These are phyloP conservation scores for Aspergillus puulaauensis DNA, from an alignment of 2,329 filamentous ascomycete species.

Conservation along the genomic window DNA sequence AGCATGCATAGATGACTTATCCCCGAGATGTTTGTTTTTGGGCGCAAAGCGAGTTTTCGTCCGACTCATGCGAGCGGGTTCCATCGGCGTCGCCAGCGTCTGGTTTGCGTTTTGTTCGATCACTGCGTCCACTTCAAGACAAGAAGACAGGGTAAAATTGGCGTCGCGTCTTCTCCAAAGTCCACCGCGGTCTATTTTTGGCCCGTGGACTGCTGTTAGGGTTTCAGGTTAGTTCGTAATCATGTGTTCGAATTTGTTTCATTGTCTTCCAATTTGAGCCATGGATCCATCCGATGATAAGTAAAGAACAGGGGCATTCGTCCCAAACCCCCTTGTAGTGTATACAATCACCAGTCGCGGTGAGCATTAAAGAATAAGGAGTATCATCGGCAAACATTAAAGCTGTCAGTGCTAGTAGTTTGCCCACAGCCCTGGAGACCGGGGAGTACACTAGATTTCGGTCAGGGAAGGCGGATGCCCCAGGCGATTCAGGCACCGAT, in stretches of 20 bases:
- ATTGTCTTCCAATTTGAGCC: not conserved
- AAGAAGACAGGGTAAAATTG: conserved; percentile 9
- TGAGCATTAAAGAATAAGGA: not conserved
- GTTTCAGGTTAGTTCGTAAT: conserved; percentile 3
- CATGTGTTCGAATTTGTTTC: conserved; percentile 6
- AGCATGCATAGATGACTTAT: conserved; percentile 27
- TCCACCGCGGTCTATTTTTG: not conserved
- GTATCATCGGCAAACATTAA: not conserved
- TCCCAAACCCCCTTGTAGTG: not conserved
- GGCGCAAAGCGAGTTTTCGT: conserved; percentile 17
- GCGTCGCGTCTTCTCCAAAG: conserved; percentile 9
- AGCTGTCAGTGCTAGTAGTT: not conserved
- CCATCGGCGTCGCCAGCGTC: conserved; percentile 5
- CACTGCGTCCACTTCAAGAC: not conserved
- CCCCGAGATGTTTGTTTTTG: conserved; percentile 14
- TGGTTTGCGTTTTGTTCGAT: conserved; percentile 11
- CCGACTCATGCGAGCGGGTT: conserved; percentile 5
- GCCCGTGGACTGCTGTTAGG: not conserved
- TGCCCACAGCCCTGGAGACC: not conserved
- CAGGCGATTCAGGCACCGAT: conserved; percentile 11
- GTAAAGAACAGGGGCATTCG: not conserved
- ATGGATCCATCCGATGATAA: not conserved
- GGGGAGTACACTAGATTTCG: not conserved
- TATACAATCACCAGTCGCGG: not conserved
- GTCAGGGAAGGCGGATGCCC: not conserved